Base-by-base conservation (phyloP, 2,329 filamentous ascomycete genomes). In the Ophiostoma ulmi region DNA sequence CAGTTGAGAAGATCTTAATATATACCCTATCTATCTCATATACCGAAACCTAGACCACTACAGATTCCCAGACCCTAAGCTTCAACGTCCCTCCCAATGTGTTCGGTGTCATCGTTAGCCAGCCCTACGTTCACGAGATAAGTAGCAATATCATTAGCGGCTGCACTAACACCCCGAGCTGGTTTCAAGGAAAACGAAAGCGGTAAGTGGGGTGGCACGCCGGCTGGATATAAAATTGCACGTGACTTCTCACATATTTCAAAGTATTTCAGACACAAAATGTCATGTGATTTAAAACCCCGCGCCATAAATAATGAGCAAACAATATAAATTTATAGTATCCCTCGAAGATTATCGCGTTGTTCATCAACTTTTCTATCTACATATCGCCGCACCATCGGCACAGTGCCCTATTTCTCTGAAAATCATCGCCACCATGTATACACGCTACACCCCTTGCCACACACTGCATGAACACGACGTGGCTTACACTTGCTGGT, bases 41-140 rank as follows among this genome's bases (percentile, higher is more conserved):
- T 26, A 48, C 38, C 0, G 22, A 31, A 13, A 48, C 38, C 11
- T 67, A 39, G 65, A 67, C 65, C n/a, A 67, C 65, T 5, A 44
- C 65, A 14, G 38, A 67, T 17, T 31, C 65, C 11, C 39, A 41
- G 65, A 67, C 65, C 1, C 11, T 67, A 22, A 67, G 38, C n/a
- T 67, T 67, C 22, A 67, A 41, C 39, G 65, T 67, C 3, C 65
- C 65, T 7, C 10, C 17, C 11, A 20, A 48, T 22, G 4, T 31
- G 65, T 67, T 31, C 11, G 65, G 65, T 11, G 22, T 67, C 65
- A 67, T 67, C 41, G 38, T 67, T 39, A 67, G 65, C 39, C 38
- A 67, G 65, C 65, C 65, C 2, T 44, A 48, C 7, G 65, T 31
- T 3, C 22, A 22, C 13, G n/a, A 48, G 11, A 26, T 67, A 10